These are phyloP conservation scores for Candida maltosa DNA, from an alignment of 805 yeast genomes.

Conservation along the genomic window DNA sequence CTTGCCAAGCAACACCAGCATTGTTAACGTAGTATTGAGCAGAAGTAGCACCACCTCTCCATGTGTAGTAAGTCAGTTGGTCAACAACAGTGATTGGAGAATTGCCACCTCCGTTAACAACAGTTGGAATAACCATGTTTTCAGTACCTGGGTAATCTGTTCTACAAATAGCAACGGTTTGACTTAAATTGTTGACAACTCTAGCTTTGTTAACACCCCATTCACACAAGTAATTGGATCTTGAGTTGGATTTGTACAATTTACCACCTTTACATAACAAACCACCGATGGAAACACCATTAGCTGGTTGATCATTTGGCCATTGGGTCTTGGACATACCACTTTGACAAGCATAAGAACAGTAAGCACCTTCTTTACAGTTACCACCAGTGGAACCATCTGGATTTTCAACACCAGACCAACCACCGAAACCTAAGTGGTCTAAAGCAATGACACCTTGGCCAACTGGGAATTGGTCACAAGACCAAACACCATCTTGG, in stretches of 20 bases:
- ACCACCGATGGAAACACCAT: conserved; percentile 74
- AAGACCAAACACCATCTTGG: conserved; percentile 66
- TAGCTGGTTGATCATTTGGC: conserved; percentile 65
- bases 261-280: conserved; percentile 58
- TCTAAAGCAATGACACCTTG: conserved; percentile 62
- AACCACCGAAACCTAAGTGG: conserved; percentile 39
- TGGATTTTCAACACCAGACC: conserved; percentile 45
- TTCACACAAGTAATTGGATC: conserved; percentile 55
- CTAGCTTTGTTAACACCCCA: conserved; percentile 58
- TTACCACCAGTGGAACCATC: conserved; percentile 37
- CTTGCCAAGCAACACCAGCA: conserved; percentile 65
- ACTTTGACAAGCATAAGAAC: conserved; percentile 75
- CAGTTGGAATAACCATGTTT: conserved; percentile 74
- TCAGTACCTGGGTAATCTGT: conserved; percentile 83
- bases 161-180: conserved; percentile 66
- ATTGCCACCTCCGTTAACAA: conserved; percentile 50
- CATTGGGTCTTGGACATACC: conserved; percentile 83
- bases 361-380: conserved; percentile 66
- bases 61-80: conserved; percentile 53
- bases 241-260: conserved; percentile 57
- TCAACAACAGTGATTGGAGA: conserved; percentile 59
- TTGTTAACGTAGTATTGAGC: conserved; percentile 75
- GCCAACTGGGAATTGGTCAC: conserved; percentile 72
- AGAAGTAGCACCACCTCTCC: conserved; percentile 65
- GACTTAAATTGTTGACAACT: conserved; percentile 48